phyloP scores from a whole-genome alignment of 2,329 filamentous ascomycete genomes.

The Trichoderma guizhouense region DNA sequence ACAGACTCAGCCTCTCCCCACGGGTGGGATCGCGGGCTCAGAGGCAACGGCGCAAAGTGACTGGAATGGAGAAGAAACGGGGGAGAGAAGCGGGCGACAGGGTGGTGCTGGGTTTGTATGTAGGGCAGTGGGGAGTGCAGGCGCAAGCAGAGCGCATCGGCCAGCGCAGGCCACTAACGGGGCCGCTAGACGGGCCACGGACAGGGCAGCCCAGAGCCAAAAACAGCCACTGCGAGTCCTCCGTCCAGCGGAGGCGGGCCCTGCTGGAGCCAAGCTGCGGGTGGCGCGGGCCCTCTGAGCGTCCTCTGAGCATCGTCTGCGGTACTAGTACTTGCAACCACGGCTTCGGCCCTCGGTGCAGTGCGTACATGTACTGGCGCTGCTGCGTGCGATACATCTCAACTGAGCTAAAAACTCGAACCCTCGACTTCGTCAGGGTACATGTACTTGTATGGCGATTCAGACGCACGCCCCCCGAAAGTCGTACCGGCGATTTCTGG shows the following conservation, averaged over 20 bases:
- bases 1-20: slow-evolving; percentile 17
- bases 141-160: slow-evolving; percentile 6
- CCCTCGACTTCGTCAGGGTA: not conserved
- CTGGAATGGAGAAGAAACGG: slow-evolving; percentile 20
- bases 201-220: slow-evolving; percentile 3
- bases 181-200: slow-evolving; percentile 5
- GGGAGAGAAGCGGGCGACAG: slow-evolving; percentile 14
- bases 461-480: slow-evolving; percentile 8
- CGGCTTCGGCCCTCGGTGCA: not conserved
- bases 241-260: slow-evolving; percentile 18
- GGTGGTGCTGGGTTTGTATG: slow-evolving; percentile 21
- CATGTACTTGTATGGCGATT: not conserved
- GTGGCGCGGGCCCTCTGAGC: slow-evolving; percentile 18
- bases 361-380: not conserved
- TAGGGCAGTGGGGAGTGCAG: slow-evolving; percentile 20
- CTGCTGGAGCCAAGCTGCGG: slow-evolving; percentile 19
- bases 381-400: not conserved
- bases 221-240: slow-evolving; percentile 8
- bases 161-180: slow-evolving; percentile 7
- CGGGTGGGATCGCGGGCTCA: slow-evolving; percentile 19
- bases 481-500: slow-evolving; percentile 1
- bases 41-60: slow-evolving; percentile 18
- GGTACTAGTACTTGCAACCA: not conserved
- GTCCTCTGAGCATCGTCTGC: not conserved
- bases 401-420: not conserved